phyloP scores from a whole-genome alignment of 495 filamentous ascomycete species.

The Talaromyces liani region DNA sequence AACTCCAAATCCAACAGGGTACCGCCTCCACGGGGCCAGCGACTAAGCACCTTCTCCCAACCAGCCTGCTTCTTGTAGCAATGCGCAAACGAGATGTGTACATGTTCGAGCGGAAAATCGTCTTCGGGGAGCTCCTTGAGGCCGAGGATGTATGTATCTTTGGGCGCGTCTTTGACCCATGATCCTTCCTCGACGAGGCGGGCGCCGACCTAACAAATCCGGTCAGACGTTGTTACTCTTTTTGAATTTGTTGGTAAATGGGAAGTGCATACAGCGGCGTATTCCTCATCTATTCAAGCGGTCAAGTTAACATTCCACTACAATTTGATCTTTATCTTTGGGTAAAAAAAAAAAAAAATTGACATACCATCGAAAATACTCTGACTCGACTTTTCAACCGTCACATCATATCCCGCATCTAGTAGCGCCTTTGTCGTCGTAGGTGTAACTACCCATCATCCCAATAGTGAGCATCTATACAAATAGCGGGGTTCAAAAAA shows the following conservation, averaged over 20 bases:
- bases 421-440: constrained; percentile 71
- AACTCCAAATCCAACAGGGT: constrained; percentile 89
- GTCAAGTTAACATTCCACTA: constrained; percentile 2
- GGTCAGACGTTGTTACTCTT: neutral
- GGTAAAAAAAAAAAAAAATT: neutral
- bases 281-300: constrained; percentile 40
- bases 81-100: constrained; percentile 77
- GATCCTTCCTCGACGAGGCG: constrained; percentile 73
- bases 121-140: constrained; percentile 93
- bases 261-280: constrained; percentile 32
- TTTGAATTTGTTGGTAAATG: neutral
- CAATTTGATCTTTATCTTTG: neutral
- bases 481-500: constrained; percentile 6
- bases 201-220: constrained; percentile 45
- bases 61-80: constrained; percentile 84
- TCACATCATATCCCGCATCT: constrained; percentile 75
- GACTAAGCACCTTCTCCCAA: constrained; percentile 73
- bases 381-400: constrained; percentile 70
- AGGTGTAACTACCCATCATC: constrained; percentile 42
- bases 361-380: constrained; percentile 73
- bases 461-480: neutral
- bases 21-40: constrained; percentile 77
- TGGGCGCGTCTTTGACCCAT: constrained; percentile 67
- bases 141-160: constrained; percentile 77
- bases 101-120: constrained; percentile 78